Evolutionary conservation across 345 rosid species (phyloP), one percentile per base, ranked within the genome.

Genomic region (Citrus australasica): DNA sequence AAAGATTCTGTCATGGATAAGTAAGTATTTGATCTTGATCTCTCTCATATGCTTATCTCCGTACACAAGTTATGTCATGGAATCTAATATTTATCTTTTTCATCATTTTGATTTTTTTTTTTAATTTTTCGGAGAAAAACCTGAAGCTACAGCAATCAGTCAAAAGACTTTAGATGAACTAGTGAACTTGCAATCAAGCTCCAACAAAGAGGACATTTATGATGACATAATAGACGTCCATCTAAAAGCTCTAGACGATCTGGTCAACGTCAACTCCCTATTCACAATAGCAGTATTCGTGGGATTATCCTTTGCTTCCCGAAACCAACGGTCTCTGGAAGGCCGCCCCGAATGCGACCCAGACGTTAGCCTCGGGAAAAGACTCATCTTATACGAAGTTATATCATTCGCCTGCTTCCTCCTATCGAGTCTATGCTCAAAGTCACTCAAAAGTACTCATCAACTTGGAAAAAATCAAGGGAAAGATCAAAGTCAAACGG

Each of bases 371-470:
- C 14, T 73, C 1, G 83, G 76, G 0, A 73, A 77, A 27, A 38
- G 62, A 19, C 83, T 88, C n/a, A 76, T 84, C 4, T 72, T 79
- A 38, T 66, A 37, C 28, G 92, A 86, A 62, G 88, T 87, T 2
- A 64, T 79, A 14, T 78, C 88, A 2, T 83, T 84, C 71, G 80
- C 78, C 9, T 81, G 67, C 78, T 84, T 79, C 79, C 89, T 86
- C 59, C 42, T 85, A 9, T 87, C 89, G 2, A 84, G 80, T 62
- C 84, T 86, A n/a, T 82, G 77, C 11, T 88, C 89, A 53, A 86
- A 86, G 71, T 71, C 84, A 5, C 77, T 85, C 25, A 85, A 81
- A 73, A 73, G 69, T 73, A 53, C 78, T 73, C 24, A 65, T 87
- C 30, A 7, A 24, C 69, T 28, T 63, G 7, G 21, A 63, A 7